Evolutionary conservation across 371 early-diverging fungal genomes (phyloP).

Genomic region (Apophysomyces ossiformis): DNA sequence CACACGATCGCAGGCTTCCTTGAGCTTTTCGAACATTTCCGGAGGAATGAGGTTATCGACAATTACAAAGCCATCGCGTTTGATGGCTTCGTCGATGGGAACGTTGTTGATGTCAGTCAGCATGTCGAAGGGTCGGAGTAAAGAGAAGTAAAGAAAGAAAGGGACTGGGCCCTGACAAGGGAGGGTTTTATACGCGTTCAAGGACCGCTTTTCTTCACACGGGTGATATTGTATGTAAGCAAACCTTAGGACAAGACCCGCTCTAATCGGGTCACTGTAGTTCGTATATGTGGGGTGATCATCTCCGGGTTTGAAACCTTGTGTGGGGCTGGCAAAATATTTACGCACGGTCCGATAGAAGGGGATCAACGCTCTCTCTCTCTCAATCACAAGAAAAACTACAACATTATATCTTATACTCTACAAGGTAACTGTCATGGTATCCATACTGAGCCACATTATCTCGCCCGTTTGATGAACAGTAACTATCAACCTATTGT

Average conservation of each 20-base stretch:
- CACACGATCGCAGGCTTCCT: conserved; percentile 55
- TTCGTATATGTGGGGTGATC: background rate
- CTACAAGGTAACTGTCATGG: no score
- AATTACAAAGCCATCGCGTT: conserved; percentile 56
- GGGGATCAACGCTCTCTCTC: background rate
- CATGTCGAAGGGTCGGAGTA: conserved; percentile 18
- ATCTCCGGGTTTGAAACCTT: background rate
- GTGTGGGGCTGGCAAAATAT: conserved; percentile 6
- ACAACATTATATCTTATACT: no score
- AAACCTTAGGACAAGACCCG: background rate
- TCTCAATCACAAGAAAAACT: no score
- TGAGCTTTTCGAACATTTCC: conserved; percentile 40
- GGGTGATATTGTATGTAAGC: background rate
- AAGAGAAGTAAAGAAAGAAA: background rate
- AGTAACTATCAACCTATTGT: no score
- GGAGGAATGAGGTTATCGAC: conserved; percentile 50
- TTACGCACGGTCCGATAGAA: background rate
- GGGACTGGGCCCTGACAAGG: conserved; percentile 9
- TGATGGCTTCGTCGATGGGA: conserved; percentile 47
- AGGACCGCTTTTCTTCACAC: conserved; percentile 5
- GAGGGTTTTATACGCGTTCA: conserved; percentile 1
- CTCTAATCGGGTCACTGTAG: no score
- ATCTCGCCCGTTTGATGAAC: no score
- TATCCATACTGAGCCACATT: no score
- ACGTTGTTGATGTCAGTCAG: conserved; percentile 43